These are phyloP conservation scores for Trichoderma polysporum DNA, from an alignment of 2,329 filamentous ascomycete species.

Conservation along the genomic window DNA sequence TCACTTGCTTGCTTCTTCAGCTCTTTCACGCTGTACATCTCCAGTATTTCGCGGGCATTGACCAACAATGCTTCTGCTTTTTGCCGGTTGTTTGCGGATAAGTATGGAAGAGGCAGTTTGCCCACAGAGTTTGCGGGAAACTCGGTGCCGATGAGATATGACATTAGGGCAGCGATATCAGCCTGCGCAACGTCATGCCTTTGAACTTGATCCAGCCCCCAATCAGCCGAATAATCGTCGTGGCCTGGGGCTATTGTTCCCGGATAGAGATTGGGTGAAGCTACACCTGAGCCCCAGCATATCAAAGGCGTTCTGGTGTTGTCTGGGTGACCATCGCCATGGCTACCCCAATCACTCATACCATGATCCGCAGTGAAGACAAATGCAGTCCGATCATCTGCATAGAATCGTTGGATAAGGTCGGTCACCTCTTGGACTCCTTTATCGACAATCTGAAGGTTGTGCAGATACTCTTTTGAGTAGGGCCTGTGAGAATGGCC, in stretches of 20 bases:
- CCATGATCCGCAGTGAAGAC: slow-evolving; percentile 98
- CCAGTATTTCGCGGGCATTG: slow-evolving; percentile 83
- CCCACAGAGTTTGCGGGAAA: slow-evolving; percentile 97
- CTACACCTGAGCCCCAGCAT: slow-evolving; percentile 89
- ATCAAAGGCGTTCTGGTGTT: slow-evolving; percentile 94
- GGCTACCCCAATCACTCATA: slow-evolving; percentile 99
- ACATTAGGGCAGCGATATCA: slow-evolving; percentile 93
- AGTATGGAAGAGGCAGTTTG: slow-evolving; percentile 80
- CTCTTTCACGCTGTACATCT: slow-evolving; percentile 97
- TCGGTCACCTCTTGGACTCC: slow-evolving; percentile 82
- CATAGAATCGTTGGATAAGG: slow-evolving; percentile 82
- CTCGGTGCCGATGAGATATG: slow-evolving; percentile 81
- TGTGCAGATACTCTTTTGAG: slow-evolving; percentile 90
- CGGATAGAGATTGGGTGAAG: slow-evolving; percentile 62
- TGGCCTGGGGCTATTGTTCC: slow-evolving; percentile 71
- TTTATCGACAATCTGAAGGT: slow-evolving; percentile 90
- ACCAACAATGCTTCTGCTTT: slow-evolving; percentile 83
- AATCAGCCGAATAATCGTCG: slow-evolving; percentile 87
- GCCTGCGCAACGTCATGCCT: slow-evolving; percentile 92
- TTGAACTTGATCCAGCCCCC: slow-evolving; percentile 76
- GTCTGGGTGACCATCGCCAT: slow-evolving; percentile 95
- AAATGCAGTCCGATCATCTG: slow-evolving; percentile 82
- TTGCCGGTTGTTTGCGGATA: slow-evolving; percentile 68
- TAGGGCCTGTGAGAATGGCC: slow-evolving; percentile 87
- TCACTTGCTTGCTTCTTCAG: slow-evolving; percentile 73